Base-by-base conservation (phyloP, 495 filamentous ascomycete genomes). In the Xylaria intraflava region DNA sequence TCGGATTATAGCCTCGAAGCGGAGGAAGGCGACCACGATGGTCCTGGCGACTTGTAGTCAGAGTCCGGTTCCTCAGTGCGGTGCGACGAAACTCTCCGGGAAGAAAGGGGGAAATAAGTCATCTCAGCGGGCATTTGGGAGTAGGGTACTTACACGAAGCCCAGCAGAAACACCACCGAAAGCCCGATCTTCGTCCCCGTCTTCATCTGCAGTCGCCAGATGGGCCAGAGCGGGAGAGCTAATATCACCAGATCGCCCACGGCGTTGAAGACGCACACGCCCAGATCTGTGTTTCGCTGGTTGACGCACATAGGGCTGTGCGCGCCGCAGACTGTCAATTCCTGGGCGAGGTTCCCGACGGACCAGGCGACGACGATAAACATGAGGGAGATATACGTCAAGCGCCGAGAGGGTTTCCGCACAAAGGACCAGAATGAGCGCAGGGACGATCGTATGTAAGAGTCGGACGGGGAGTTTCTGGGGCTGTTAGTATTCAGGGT, bases 101-200 rank as follows among this genome's bases (percentile, higher is more conserved):
- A 24, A 1, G 19, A 35, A 44, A 17, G 5, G 9, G 14, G 11
- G 17, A 1, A 33, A 7, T n/a, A n/a, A n/a, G n/a, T n/a, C n/a
- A n/a, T n/a, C n/a, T n/a, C n/a, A n/a, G n/a, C n/a, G n/a, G n/a
- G n/a, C n/a, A n/a, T n/a, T n/a, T n/a, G n/a, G n/a, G n/a, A n/a
- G n/a, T n/a, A n/a, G n/a, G n/a, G n/a, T n/a, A 60, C 69, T 48
- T 65, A 70, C 70, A 68, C 67, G 35, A 65, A 53, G 0, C 69
- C 70, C 0, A 73, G 60, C 16, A 68, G 6, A 43, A 75, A 73
- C 6, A 75, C 59, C 12, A 55, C 41, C 0, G 64, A 68, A 0
- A 75, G 50, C 11, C 61, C 57, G 11, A 70, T 46, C 47, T 75
- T 75, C 7, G 67, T 65, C 7, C 54, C 51, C 2, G 50, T 31